phyloP scores from a whole-genome alignment of 2,329 filamentous ascomycete genomes.

The Microcyclosporella mali region DNA sequence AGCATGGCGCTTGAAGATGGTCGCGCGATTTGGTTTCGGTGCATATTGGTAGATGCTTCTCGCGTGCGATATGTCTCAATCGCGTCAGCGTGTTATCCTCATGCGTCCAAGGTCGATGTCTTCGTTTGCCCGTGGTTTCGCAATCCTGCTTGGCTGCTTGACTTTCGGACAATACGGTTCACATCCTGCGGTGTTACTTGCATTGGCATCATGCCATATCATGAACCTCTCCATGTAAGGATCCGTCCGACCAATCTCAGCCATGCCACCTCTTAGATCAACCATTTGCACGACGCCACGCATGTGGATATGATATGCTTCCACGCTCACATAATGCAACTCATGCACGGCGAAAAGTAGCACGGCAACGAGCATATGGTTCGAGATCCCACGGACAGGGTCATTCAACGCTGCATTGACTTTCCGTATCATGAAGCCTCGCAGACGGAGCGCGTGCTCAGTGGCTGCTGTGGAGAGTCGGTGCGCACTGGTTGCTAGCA shows the following conservation, averaged over 20 bases:
- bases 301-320: conserved; percentile 14
- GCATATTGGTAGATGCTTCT: too few species aligned
- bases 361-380: conserved; percentile 13
- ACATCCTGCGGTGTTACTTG: not conserved
- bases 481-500: not conserved
- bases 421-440: conserved; percentile 10
- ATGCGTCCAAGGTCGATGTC: not conserved
- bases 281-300: conserved; percentile 12
- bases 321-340: conserved; percentile 6
- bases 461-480: not conserved
- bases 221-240: conserved; percentile 5
- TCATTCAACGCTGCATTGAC: conserved; percentile 12
- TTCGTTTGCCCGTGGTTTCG: not conserved
- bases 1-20: too few species aligned
- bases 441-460: conserved; percentile 6
- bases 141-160: not conserved
- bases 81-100: too few species aligned
- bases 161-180: not conserved
- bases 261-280: conserved; percentile 10
- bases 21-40: too few species aligned
- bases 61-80: too few species aligned
- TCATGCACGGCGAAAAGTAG: conserved; percentile 13
- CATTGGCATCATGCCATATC: conserved; percentile 5
- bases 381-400: conserved; percentile 7
- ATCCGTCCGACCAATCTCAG: conserved; percentile 3